phyloP scores from a whole-genome alignment of 495 filamentous ascomycete species.

The Aspergillus sclerotiicarbonarius region DNA sequence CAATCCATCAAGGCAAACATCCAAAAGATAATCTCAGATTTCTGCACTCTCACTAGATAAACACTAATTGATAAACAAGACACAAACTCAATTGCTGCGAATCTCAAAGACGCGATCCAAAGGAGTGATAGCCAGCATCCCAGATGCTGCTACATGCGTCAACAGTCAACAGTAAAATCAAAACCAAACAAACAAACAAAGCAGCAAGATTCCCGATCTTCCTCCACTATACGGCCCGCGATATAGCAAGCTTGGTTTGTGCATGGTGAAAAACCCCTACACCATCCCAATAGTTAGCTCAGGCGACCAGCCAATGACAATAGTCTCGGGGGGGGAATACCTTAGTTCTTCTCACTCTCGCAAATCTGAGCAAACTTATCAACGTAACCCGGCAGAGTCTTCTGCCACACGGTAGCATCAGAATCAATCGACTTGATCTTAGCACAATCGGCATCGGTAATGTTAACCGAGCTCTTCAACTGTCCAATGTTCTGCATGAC shows the following conservation, averaged over 20 bases:
- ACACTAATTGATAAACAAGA: too few relatives aligned
- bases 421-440: slow-evolving; percentile 13
- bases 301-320: too few relatives aligned
- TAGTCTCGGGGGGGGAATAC: too few relatives aligned
- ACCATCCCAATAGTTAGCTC: too few relatives aligned
- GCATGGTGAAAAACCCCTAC: background rate
- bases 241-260: background rate
- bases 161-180: background rate
- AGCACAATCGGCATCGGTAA: slow-evolving; percentile 11
- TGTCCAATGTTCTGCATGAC: slow-evolving; percentile 1
- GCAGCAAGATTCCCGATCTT: background rate
- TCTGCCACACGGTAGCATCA: slow-evolving; percentile 7
- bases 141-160: background rate
- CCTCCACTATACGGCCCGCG: background rate
- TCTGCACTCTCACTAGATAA: too few relatives aligned
- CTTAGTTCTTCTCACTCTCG: slow-evolving; percentile 9
- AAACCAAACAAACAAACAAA: background rate
- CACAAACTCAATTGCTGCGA: background rate
- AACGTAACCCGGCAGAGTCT: slow-evolving; percentile 15
- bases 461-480: background rate
- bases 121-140: background rate
- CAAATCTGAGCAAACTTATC: slow-evolving; percentile 14
- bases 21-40: too few relatives aligned
- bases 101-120: background rate
- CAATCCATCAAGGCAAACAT: too few relatives aligned